Evolutionary conservation across 2,329 filamentous ascomycete species (phyloP).

Genomic region (Hymenoscyphus linearis): DNA sequence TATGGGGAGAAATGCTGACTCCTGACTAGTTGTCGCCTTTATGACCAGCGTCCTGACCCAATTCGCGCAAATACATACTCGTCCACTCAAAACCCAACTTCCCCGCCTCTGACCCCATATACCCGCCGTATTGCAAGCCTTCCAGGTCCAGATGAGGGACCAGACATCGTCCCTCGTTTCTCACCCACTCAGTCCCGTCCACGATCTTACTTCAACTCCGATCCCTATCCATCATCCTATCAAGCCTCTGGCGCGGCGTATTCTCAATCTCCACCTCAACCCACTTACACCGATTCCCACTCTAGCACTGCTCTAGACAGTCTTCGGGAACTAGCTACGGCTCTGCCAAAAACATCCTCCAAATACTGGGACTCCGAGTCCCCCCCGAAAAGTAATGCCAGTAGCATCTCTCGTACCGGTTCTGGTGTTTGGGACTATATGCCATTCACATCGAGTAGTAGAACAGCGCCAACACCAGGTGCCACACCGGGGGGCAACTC

Average conservation of each 20-base stretch:
- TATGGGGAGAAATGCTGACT: slow-evolving; percentile 22
- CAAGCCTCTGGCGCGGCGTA: slow-evolving; percentile 33
- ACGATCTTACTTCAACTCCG: slow-evolving; percentile 48
- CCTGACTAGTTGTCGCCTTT: slow-evolving; percentile 24
- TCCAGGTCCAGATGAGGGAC: slow-evolving; percentile 43
- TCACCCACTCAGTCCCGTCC: slow-evolving; percentile 56
- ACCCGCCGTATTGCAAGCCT: slow-evolving; percentile 31
- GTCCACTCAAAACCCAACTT: slow-evolving; percentile 18
- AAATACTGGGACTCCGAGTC: slow-evolving; percentile 13
- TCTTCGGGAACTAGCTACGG: slow-evolving; percentile 27
- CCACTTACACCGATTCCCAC: slow-evolving; percentile 5
- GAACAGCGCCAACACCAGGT: slow-evolving; percentile 21
- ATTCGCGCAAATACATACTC: slow-evolving; percentile 15
- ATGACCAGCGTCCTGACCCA: slow-evolving; percentile 24
- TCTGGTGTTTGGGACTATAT: slow-evolving; percentile 30
- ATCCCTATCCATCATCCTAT: slow-evolving; percentile 36
- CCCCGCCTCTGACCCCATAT: slow-evolving; percentile 32
- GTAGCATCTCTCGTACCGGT: slow-evolving; percentile 19
- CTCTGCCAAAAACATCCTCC: slow-evolving; percentile 19
- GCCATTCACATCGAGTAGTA: slow-evolving; percentile 23
- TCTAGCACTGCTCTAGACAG: slow-evolving; percentile 26
- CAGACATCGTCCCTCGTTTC: slow-evolving; percentile 59
- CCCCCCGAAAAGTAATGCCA: slow-evolving; percentile 15
- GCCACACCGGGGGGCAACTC: slow-evolving; percentile 24
- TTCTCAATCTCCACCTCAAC: slow-evolving; percentile 6